Evolutionary conservation across 768 basidiomycete genomes (phyloP), one percentile per base, ranked within the genome.

Genomic region (Macrocybe gigantea): DNA sequence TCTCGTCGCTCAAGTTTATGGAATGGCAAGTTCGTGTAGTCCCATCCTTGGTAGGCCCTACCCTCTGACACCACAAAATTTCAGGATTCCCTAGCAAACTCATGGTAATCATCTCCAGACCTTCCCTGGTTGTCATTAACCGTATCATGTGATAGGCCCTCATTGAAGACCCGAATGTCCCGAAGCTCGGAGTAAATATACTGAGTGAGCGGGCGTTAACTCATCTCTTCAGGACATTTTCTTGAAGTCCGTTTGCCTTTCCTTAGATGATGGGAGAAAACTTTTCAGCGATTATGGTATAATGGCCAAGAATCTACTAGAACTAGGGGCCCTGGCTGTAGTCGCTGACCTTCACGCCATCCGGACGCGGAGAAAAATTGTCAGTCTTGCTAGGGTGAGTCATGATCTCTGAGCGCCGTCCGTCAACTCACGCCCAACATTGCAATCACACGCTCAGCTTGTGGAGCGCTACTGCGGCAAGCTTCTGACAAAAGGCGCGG

Each of bases 261-360:
- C 10, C 35, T 32, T 46, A 70, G 69, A 62, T 46, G 70, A 71
- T 41, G 70, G 66, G 10, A 63, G 56, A 47, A 71, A 71, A 45
- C 53, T 70, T 2, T 69, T 67, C 47, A 53, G 60, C 30, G 69
- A 71, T 48, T 69, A 68, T 49, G 70, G 70, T 2, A 60, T 70
- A n/a, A 49, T 68, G 37, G 57, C 61, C 14, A 56, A 59, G 34
- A 63, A 61, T 30, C 56, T 70, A 0, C 57, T 71, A 6, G 70
- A 71, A 50, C 64, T 71, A 1, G 68, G 66, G 3, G 55, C 51
- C 9, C 47, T 70, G 1, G 64, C 67, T 7, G 43, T 53, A 2
- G 53, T 61, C 12, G 68, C 62, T 9, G 69, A 71, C 47, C 53
- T 63, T 4, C 41, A 42, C 12, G 46, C 51, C 4, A 45, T 50